These are phyloP conservation scores for Neoboletus brunneissimus DNA, from an alignment of 768 basidiomycete genomes.

Conservation along the genomic window DNA sequence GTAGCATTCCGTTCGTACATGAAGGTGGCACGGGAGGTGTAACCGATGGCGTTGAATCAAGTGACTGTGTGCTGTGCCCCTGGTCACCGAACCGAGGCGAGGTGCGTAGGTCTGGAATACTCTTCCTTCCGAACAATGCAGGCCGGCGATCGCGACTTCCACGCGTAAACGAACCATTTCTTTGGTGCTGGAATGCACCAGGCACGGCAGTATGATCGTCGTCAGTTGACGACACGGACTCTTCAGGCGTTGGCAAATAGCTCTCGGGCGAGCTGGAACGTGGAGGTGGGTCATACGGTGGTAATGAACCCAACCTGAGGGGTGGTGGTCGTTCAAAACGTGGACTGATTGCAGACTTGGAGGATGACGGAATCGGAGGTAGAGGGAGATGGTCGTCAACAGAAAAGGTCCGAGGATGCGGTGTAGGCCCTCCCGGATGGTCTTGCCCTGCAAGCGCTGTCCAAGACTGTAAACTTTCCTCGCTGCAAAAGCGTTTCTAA, in stretches of 20 bases:
- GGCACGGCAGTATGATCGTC: slow-evolving; percentile 37
- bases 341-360: slow-evolving; percentile 25
- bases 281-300: slow-evolving; percentile 40
- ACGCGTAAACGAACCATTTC: slow-evolving; percentile 51
- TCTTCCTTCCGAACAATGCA: slow-evolving; percentile 64
- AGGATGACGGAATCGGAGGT: slow-evolving; percentile 18
- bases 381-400: slow-evolving; percentile 57
- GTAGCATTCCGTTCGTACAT: slow-evolving; percentile 11
- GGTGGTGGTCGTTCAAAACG: slow-evolving; percentile 45
- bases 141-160: slow-evolving; percentile 36
- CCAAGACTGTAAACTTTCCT: slow-evolving; percentile 46
- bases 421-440: slow-evolving; percentile 38
- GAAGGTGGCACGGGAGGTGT: slow-evolving; percentile 11
- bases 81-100: slow-evolving; percentile 38
- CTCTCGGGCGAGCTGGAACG: slow-evolving; percentile 53
- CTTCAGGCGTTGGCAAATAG: slow-evolving; percentile 56
- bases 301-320: slow-evolving; percentile 46
- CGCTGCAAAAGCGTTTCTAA: slow-evolving; percentile 25
- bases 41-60: slow-evolving; percentile 20
- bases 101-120: slow-evolving; percentile 78
- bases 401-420: slow-evolving; percentile 61
- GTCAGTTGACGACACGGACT: slow-evolving; percentile 50
- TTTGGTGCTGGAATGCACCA: slow-evolving; percentile 37
- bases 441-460: slow-evolving; percentile 38
- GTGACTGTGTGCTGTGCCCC: slow-evolving; percentile 22